Conservation (phyloP, 768 basidiomycete genomes). For the Lentinula sp. region DNA sequence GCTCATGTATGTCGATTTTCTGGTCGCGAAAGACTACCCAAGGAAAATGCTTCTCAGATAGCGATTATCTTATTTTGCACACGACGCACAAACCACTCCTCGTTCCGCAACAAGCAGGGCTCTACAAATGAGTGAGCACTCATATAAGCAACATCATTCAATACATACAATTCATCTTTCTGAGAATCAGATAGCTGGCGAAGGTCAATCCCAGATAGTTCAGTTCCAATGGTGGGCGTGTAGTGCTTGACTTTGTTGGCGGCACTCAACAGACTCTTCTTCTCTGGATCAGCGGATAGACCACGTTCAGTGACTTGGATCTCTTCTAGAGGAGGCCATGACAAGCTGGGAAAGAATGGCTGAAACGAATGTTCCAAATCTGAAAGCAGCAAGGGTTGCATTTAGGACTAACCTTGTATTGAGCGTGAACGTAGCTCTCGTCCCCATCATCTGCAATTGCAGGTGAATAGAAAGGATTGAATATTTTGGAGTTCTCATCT, state of each 20-base stretch:
- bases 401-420: slow-evolving; percentile 45
- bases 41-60: not conserved
- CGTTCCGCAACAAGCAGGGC: slow-evolving; percentile 72
- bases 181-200: slow-evolving; percentile 58
- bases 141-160: not conserved
- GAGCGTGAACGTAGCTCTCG: slow-evolving; percentile 43
- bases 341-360: slow-evolving; percentile 59
- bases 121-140: slow-evolving; percentile 24
- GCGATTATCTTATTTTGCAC: not conserved
- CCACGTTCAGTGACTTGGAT: slow-evolving; percentile 61
- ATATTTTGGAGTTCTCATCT: slow-evolving; percentile 20
- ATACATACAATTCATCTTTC: slow-evolving; percentile 71
- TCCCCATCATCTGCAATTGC: slow-evolving; percentile 44
- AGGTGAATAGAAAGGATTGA: slow-evolving; percentile 71
- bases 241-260: slow-evolving; percentile 64
- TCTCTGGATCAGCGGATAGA: slow-evolving; percentile 60
- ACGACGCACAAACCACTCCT: slow-evolving; percentile 62
- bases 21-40: slow-evolving; percentile 67
- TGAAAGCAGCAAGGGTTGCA: not conserved
- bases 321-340: slow-evolving; percentile 60
- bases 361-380: slow-evolving; percentile 17
- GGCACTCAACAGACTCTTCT: slow-evolving; percentile 57
- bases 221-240: slow-evolving; percentile 71
- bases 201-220: slow-evolving; percentile 68
- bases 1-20: slow-evolving; percentile 59